Percentiles rank a stretch among this genome's conserved stretches.
Conservation (phyloP, 148 eudicot species). For the Vaccinium vitisidaea region DNA sequence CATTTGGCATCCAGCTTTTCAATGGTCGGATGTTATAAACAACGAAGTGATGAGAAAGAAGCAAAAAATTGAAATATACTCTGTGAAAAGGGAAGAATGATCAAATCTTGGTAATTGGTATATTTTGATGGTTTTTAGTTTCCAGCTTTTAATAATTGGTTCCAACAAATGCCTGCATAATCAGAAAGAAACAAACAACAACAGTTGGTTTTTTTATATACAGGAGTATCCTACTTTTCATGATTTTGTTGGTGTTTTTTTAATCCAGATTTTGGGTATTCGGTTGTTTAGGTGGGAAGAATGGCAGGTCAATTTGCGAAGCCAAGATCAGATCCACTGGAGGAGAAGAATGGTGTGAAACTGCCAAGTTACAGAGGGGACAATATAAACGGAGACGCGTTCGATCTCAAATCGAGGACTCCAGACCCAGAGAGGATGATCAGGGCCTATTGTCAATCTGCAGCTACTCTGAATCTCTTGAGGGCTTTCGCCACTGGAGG, state of each 20-base stretch:
- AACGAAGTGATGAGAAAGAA: neutral
- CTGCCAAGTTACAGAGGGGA: constrained; percentile 59
- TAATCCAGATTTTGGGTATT: constrained; percentile 1
- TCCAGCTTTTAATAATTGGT: neutral
- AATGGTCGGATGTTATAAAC: neutral
- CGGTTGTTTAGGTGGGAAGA: constrained; percentile 64
- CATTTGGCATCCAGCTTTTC: neutral
- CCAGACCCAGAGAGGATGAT: constrained; percentile 93
- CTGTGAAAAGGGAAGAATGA: neutral
- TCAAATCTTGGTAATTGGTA: neutral
- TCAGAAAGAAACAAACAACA: neutral
- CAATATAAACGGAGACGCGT: constrained; percentile 48
- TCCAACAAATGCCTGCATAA: neutral
- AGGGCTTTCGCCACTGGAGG: constrained; percentile 97
- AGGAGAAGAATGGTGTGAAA: constrained; percentile 52
- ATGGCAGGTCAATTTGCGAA: constrained; percentile 96
- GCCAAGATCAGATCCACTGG: constrained; percentile 47
- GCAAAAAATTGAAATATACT: neutral
- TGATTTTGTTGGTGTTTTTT: neutral
- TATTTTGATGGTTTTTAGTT: neutral
- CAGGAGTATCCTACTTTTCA: neutral
- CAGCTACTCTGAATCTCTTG: constrained; percentile 82
- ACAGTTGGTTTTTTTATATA: too few species aligned
- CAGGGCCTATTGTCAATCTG: constrained; percentile 90
- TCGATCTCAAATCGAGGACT: constrained; percentile 44